Base-by-base conservation (phyloP, 495 filamentous ascomycete genomes). In the Glutinoglossum americanum region DNA sequence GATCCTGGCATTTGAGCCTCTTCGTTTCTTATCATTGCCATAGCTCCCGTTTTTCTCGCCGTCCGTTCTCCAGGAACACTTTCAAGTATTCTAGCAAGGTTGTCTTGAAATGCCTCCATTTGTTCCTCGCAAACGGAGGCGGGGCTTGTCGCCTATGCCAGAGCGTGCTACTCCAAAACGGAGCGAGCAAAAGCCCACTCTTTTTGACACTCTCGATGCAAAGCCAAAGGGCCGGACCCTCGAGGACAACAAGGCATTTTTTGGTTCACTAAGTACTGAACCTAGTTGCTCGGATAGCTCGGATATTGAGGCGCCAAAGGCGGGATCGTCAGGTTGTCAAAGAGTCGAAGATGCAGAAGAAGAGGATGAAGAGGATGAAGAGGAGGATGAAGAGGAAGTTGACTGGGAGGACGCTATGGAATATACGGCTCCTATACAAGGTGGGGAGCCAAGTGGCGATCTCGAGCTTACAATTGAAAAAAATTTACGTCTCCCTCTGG, bases 401-500 rank as follows among this genome's bases (percentile, higher is more conserved):
- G 57, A 59, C 39, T 60, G 59, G 59, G 59, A 60, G 27, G 59
- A 60, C 60, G 59, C 59, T 15, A 48, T 60, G 26, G 59, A 19
- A 23, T 19, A 28, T 19, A 9, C 32, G 19, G 11, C 57, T 1
- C 37, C n/a, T 8, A 58, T 19, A 28, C 32, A 59, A 1, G 47
- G 17, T 30, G 21, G 19, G 13, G 57, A 59, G 41, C 48, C 47
- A 41, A 65, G 37, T 11, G 77, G 74, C 13, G 82, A 93, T 67
- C 73, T 94, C 3, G 84, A 92, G 59, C 71, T 95, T 62, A 93
- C 83, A 0, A 68, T 94, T 11, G 75, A 79, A 56, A 74, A 75
- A 58, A 77, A 80, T 59, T n/a, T 73, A 30, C 59, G 62, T 30
- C 72, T 64, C 57, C 81, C 67, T 32, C 64, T 81, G 11, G 70